A percentile compares a stretch with the other conserved stretches of the same genome.
These are phyloP conservation scores for Gillenia trifoliata DNA, from an alignment of 306 rosid species.

Conservation along the genomic window DNA sequence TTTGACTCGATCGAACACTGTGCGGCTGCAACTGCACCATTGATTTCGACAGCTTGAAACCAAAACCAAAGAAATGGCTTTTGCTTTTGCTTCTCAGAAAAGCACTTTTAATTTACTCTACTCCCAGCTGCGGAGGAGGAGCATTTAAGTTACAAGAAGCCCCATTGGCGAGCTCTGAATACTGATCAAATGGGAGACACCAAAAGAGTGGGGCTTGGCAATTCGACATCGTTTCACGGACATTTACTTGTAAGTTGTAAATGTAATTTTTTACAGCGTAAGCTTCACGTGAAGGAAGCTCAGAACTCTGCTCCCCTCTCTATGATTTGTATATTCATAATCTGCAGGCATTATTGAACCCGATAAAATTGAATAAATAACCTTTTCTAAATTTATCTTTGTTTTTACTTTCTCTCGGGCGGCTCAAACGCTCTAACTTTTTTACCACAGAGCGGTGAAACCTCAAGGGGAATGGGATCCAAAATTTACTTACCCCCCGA, in stretches of 20 bases:
- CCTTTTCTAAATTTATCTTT: background rate
- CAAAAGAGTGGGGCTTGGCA: conserved; percentile 1
- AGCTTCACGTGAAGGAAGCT: conserved; percentile 45
- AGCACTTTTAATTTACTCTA: background rate
- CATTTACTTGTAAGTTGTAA: conserved; percentile 8
- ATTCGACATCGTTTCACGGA: conserved; percentile 21
- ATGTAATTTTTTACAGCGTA: background rate
- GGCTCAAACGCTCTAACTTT: conserved; percentile 7
- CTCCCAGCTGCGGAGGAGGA: background rate
- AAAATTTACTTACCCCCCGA: background rate
- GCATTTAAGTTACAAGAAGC: conserved; percentile 14
- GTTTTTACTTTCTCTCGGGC: conserved; percentile 4
- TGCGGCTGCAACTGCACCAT: background rate
- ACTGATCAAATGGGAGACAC: conserved; percentile 12
- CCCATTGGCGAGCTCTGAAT: conserved; percentile 4
- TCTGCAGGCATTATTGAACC: conserved; percentile 25
- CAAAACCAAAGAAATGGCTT: background rate
- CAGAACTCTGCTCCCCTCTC: conserved; percentile 31
- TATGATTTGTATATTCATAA: conserved; percentile 22
- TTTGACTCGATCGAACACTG: background rate
- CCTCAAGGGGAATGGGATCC: conserved; percentile 1
- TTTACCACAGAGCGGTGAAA: background rate
- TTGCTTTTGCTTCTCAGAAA: background rate
- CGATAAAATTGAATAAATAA: background rate
- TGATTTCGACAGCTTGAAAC: background rate